These are phyloP conservation scores for Hypoxylon sp. DNA, from an alignment of 2,329 filamentous ascomycete species.

Conservation along the genomic window DNA sequence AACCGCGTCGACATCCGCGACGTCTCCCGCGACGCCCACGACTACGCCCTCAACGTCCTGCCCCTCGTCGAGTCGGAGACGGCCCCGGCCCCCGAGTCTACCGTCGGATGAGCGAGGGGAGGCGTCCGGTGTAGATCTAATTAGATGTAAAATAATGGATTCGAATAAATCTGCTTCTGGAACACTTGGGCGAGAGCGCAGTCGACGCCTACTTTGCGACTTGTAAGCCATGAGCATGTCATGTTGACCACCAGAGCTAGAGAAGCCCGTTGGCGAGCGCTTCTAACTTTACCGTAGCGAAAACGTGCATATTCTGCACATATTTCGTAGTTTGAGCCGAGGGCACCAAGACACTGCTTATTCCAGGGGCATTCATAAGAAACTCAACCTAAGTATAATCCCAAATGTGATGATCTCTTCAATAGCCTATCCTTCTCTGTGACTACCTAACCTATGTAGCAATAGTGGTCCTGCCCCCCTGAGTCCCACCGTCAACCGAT, in stretches of 20 bases:
- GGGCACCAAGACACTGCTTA: neutral
- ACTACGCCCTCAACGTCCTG: conserved; percentile 60
- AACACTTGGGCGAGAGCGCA: neutral
- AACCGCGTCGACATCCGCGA: conserved; percentile 68
- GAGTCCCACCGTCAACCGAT: conserved; percentile 20
- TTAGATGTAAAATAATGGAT: neutral
- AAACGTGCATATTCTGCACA: neutral
- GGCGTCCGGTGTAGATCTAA: too few relatives aligned
- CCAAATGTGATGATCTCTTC: conserved; percentile 12
- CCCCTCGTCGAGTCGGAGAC: conserved; percentile 49
- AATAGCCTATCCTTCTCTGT: conserved; percentile 10
- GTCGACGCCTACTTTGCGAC: neutral
- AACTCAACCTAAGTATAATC: conserved; percentile 3
- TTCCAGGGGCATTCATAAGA: conserved; percentile 2
- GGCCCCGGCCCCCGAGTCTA: conserved; percentile 25
- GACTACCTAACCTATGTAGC: too few relatives aligned
- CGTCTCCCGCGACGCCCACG: conserved; percentile 70
- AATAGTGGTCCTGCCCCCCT: conserved; percentile 16
- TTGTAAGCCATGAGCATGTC: neutral
- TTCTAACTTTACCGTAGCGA: neutral
- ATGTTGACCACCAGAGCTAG: neutral
- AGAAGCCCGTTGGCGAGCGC: neutral
- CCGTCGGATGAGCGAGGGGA: conserved; percentile 17
- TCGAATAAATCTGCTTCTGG: neutral
- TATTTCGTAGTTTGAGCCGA: neutral